Evolutionary conservation across 306 rosid species (phyloP).

Genomic region (Ochetophila trinervis): DNA sequence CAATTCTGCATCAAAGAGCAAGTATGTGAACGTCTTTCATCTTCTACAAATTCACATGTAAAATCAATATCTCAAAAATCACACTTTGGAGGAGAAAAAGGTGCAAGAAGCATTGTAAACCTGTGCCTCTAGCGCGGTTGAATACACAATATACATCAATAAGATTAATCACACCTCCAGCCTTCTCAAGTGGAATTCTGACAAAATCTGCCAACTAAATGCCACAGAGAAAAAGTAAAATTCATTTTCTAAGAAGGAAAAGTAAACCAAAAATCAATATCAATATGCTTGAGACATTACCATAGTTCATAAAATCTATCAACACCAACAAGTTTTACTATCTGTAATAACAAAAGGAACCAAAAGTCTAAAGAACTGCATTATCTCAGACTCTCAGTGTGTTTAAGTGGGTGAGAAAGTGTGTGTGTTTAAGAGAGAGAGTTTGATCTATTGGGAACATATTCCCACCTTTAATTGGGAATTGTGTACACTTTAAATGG

Average conservation of each 20-base stretch:
- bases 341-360: background rate
- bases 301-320: background rate
- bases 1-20: constrained; percentile 58
- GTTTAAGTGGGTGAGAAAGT: background rate
- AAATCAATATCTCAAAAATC: constrained; percentile 18
- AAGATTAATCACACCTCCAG: constrained; percentile 92
- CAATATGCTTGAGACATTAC: background rate
- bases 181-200: constrained; percentile 77
- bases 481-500: too few species aligned
- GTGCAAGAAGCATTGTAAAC: constrained; percentile 27
- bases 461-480: too few species aligned
- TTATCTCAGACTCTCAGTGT: background rate
- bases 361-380: background rate
- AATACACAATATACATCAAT: constrained; percentile 87
- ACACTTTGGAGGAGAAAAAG: constrained; percentile 13
- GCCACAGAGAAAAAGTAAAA: constrained; percentile 22
- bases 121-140: constrained; percentile 99
- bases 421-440: too few species aligned
- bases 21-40: constrained; percentile 4
- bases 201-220: constrained; percentile 91
- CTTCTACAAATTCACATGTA: background rate
- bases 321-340: background rate
- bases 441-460: too few species aligned
- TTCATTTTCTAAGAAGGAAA: constrained; percentile 7
- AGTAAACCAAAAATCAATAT: background rate